phyloP scores from a whole-genome alignment of 2,329 filamentous ascomycete species.

The Byssochlamys sp. region DNA sequence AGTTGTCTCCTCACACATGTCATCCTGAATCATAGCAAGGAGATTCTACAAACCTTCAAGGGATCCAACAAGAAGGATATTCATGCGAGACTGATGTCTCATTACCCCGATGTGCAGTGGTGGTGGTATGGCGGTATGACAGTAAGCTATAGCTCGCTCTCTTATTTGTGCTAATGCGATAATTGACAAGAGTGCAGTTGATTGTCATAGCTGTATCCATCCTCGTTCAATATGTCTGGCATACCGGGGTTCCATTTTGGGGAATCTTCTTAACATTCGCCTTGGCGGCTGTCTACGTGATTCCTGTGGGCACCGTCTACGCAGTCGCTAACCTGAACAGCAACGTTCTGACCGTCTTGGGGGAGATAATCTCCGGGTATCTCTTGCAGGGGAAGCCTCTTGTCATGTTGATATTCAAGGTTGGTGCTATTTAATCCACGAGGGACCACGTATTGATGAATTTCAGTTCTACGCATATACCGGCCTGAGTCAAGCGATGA shows the following conservation, averaged over 20 bases:
- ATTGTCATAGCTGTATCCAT: conserved; percentile 29
- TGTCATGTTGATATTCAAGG: conserved; percentile 36
- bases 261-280: conserved; percentile 30
- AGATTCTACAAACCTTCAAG: conserved; percentile 11
- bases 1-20: conserved; percentile 33
- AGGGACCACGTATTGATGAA: conserved; percentile 53
- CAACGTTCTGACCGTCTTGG: conserved; percentile 32
- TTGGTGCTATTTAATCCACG: conserved; percentile 44
- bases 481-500: conserved; percentile 41
- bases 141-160: conserved; percentile 3
- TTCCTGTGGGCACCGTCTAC: conserved; percentile 33
- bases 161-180: neutral
- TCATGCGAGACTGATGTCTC: conserved; percentile 27
- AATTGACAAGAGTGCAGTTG: conserved; percentile 17
- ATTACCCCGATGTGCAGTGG: conserved; percentile 26
- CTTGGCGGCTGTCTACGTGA: conserved; percentile 31
- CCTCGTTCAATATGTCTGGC: conserved; percentile 13
- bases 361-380: conserved; percentile 35
- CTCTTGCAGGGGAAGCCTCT: conserved; percentile 32
- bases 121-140: conserved; percentile 32
- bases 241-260: conserved; percentile 32
- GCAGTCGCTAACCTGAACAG: conserved; percentile 33
- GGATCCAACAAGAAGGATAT: conserved; percentile 25
- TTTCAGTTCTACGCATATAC: conserved; percentile 49
- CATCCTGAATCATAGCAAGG: conserved; percentile 12